A percentile compares a stretch with the other conserved stretches of the same genome.
Evolutionary conservation across 129 eudicot species (phyloP).

Genomic region (Centrapalus pauciflorus): DNA sequence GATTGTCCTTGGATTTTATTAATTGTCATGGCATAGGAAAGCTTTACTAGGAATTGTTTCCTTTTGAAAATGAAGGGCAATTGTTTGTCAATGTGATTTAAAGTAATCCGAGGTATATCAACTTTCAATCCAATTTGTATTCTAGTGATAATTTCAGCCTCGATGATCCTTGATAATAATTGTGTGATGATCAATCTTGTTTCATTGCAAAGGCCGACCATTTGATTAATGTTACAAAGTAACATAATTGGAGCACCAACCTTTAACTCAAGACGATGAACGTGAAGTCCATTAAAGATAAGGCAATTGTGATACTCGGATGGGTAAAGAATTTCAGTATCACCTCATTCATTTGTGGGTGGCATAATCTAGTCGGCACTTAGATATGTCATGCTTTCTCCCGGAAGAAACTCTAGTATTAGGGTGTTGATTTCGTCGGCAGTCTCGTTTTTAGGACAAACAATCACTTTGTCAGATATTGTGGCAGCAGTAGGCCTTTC

Average conservation of each 20-base stretch:
- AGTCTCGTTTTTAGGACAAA: slow-evolving; percentile 1
- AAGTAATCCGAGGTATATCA: neutral
- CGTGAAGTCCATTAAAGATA: neutral
- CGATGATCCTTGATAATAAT: neutral
- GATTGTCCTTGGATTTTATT: too few relatives aligned
- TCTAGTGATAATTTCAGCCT: neutral
- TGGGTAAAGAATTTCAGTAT: neutral
- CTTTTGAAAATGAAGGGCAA: neutral
- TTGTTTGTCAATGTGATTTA: neutral
- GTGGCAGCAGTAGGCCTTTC: neutral
- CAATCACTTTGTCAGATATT: neutral
- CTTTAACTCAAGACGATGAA: neutral
- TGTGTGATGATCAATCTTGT: slow-evolving; percentile 6
- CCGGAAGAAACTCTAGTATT: neutral
- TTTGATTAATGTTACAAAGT: neutral
- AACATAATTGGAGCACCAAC: neutral
- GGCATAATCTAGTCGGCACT: neutral
- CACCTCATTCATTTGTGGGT: neutral
- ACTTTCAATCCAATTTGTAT: neutral
- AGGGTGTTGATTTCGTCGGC: neutral
- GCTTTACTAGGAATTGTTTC: neutral
- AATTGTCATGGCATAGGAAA: too few relatives aligned
- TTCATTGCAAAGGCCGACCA: neutral
- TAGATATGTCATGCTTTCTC: neutral
- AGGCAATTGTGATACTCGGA: neutral